Evolutionary conservation across 2,329 filamentous ascomycete species (phyloP).

Genomic region (Calonectria pseudoturangicola): DNA sequence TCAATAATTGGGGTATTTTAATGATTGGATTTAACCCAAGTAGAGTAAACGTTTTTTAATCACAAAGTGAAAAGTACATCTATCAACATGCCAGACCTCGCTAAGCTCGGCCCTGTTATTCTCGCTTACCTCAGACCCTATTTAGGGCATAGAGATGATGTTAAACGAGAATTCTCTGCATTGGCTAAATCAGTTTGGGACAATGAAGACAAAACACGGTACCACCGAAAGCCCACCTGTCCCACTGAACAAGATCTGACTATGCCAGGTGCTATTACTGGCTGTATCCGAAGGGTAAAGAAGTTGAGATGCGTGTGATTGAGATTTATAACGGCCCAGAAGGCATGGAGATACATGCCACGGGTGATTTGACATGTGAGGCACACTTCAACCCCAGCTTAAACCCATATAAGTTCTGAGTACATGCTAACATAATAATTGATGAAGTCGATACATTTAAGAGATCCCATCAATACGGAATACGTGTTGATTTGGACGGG

Average conservation of each 20-base stretch:
- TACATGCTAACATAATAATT: background rate
- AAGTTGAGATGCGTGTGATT: background rate
- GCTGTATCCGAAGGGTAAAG: background rate
- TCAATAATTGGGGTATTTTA: no score
- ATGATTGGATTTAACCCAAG: background rate
- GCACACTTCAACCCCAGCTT: background rate
- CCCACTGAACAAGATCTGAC: background rate
- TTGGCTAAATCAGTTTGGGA: background rate
- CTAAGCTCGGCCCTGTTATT: background rate
- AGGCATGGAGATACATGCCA: conserved; percentile 3
- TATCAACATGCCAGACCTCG: background rate
- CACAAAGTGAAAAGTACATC: background rate
- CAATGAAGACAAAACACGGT: conserved; percentile 1
- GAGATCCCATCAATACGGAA: background rate
- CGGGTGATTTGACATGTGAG: background rate
- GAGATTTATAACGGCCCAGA: background rate
- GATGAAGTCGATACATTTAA: background rate
- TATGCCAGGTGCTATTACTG: background rate
- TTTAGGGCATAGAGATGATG: background rate
- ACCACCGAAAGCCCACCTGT: background rate
- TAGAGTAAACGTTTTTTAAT: background rate
- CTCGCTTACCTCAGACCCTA: background rate
- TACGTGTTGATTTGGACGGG: background rate
- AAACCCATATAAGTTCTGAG: no score
- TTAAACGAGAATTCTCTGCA: conserved; percentile 4